Conservation (phyloP, 768 basidiomycete genomes). For the Phylloporus sp. region DNA sequence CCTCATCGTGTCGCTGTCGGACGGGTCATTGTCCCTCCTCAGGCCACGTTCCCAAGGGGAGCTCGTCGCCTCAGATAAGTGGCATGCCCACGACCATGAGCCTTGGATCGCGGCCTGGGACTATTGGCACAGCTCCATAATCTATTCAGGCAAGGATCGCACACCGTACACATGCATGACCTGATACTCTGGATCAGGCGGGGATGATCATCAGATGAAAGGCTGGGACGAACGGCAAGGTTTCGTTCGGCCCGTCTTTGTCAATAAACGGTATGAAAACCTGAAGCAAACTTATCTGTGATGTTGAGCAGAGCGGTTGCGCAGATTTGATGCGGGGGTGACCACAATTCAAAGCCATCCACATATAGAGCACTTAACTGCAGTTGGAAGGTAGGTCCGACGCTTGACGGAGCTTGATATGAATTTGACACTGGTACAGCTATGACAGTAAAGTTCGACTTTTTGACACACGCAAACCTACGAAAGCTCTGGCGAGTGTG, state of each 20-base stretch:
- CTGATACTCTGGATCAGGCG: slow-evolving; percentile 50
- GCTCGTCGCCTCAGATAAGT: slow-evolving; percentile 49
- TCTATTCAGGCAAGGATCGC: slow-evolving; percentile 73
- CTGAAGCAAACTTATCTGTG: not conserved
- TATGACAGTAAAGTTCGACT: slow-evolving; percentile 80
- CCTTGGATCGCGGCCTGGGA: slow-evolving; percentile 94
- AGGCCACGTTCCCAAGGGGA: slow-evolving; percentile 42
- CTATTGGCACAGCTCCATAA: slow-evolving; percentile 72
- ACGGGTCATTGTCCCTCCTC: slow-evolving; percentile 68
- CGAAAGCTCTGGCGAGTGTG: slow-evolving; percentile 50
- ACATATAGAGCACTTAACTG: slow-evolving; percentile 71
- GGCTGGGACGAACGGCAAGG: slow-evolving; percentile 83
- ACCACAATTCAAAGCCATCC: slow-evolving; percentile 88
- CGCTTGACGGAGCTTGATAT: not conserved
- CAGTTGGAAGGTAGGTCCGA: slow-evolving; percentile 77
- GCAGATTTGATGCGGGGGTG: slow-evolving; percentile 88
- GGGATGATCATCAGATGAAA: slow-evolving; percentile 89
- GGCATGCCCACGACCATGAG: slow-evolving; percentile 91
- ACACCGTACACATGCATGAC: not conserved
- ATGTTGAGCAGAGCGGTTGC: slow-evolving; percentile 1
- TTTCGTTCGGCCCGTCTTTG: slow-evolving; percentile 53
- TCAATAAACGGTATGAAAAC: slow-evolving; percentile 62
- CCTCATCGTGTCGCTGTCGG: slow-evolving; percentile 78
- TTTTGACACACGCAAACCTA: slow-evolving; percentile 75
- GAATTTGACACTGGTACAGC: slow-evolving; percentile 37